Evolutionary conservation across 1,284 basidiomycete genomes (phyloP).

Genomic region (Irpex sp.): DNA sequence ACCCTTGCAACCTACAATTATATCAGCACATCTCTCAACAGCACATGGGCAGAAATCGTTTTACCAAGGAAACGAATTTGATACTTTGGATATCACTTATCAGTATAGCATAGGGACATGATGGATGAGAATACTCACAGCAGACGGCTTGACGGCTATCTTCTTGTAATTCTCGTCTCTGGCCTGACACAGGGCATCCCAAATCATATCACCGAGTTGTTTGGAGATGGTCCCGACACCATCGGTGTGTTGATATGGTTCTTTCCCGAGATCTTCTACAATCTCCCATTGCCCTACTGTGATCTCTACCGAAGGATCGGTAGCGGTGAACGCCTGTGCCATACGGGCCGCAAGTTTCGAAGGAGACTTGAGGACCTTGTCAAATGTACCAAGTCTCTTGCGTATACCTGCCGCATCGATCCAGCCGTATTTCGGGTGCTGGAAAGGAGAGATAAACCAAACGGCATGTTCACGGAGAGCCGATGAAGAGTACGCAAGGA

Average conservation of each 20-base stretch:
- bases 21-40: background rate
- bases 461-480: slow-evolving; percentile 69
- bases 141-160: slow-evolving; percentile 45
- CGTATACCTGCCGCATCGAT: slow-evolving; percentile 59
- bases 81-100: slow-evolving; percentile 38
- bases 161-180: slow-evolving; percentile 12
- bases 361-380: slow-evolving; percentile 50
- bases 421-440: slow-evolving; percentile 34
- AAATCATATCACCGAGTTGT: slow-evolving; percentile 54
- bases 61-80: slow-evolving; percentile 72
- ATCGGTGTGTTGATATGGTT: slow-evolving; percentile 60
- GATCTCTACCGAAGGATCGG: slow-evolving; percentile 66
- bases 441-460: slow-evolving; percentile 72
- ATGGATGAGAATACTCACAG: slow-evolving; percentile 16
- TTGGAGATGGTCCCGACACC: slow-evolving; percentile 75
- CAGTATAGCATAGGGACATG: background rate
- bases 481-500: slow-evolving; percentile 73
- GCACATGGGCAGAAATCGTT: background rate
- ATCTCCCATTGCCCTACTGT: slow-evolving; percentile 53
- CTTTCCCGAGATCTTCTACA: slow-evolving; percentile 47
- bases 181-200: slow-evolving; percentile 35
- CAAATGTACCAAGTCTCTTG: slow-evolving; percentile 61
- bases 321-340: slow-evolving; percentile 80
- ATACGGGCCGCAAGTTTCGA: slow-evolving; percentile 79
- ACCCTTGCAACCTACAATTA: slow-evolving; percentile 52